Percentiles rank a stretch among this genome's conserved stretches.
Conservation (phyloP, 2,329 filamentous ascomycete species). For the Passalora sequoiae region DNA sequence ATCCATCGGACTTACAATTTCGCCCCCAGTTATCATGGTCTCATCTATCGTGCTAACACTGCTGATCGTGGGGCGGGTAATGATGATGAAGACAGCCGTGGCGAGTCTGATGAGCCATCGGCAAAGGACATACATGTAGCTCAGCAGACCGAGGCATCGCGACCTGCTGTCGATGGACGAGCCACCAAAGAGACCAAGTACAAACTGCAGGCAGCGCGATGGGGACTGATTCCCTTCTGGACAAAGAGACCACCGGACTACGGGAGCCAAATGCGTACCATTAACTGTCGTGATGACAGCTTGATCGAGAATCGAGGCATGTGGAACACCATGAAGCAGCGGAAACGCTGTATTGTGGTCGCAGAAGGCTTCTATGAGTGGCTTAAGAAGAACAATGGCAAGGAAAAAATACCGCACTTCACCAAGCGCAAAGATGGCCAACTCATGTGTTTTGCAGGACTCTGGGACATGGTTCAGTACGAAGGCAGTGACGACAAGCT, state of each 20-base stretch:
- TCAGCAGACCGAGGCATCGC: conserved; percentile 19
- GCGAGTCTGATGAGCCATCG: conserved; percentile 22
- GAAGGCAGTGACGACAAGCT: conserved; percentile 65
- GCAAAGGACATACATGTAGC: too few relatives aligned
- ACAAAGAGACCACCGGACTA: conserved; percentile 79
- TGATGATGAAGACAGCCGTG: conserved; percentile 24
- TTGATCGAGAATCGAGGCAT: conserved; percentile 70
- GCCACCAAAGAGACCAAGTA: conserved; percentile 52
- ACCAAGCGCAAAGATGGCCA: conserved; percentile 74
- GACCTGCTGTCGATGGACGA: conserved; percentile 18
- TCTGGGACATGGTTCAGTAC: conserved; percentile 85
- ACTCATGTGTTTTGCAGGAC: conserved; percentile 81
- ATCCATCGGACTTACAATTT: conserved; percentile 83
- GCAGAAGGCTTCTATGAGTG: conserved; percentile 96
- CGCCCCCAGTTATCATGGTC: conserved; percentile 76
- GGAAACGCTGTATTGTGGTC: conserved; percentile 80
- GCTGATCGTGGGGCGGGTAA: conserved; percentile 14
- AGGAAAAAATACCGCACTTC: conserved; percentile 80
- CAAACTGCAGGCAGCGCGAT: conserved; percentile 89
- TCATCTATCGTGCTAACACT: conserved; percentile 73
- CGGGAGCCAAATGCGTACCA: conserved; percentile 72
- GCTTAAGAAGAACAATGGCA: conserved; percentile 71
- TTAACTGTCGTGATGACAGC: conserved; percentile 92
- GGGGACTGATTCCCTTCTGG: conserved; percentile 93
- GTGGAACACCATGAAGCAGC: conserved; percentile 88